These are phyloP conservation scores for Macrolepiota fuliginosa DNA, from an alignment of 768 basidiomycete genomes.

Conservation along the genomic window DNA sequence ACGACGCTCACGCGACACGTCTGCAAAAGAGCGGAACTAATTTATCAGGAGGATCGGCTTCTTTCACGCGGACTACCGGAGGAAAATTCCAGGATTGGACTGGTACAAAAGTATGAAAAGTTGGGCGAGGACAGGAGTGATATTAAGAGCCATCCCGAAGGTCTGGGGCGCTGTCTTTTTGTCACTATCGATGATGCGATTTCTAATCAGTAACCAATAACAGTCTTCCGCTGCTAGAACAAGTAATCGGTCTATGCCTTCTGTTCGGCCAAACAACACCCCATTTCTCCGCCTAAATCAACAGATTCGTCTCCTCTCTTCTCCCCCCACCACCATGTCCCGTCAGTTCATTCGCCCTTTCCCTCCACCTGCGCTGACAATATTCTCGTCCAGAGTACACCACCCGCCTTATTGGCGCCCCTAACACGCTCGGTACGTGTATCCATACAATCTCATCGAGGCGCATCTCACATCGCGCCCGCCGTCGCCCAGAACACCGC, in stretches of 20 bases:
- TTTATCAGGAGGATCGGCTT: background rate
- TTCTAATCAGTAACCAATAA: slow-evolving; percentile 14
- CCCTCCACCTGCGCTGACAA: slow-evolving; percentile 14
- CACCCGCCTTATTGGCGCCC: slow-evolving; percentile 77
- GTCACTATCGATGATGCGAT: slow-evolving; percentile 16
- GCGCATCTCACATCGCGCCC: slow-evolving; percentile 18
- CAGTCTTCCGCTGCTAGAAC: slow-evolving; percentile 8
- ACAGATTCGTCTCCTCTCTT: slow-evolving; percentile 53
- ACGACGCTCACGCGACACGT: slow-evolving; percentile 1
- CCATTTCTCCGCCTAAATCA: slow-evolving; percentile 51
- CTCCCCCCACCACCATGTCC: slow-evolving; percentile 43
- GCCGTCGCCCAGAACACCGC: slow-evolving; percentile 76
- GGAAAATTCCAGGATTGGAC: background rate
- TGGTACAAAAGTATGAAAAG: background rate
- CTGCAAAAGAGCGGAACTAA: background rate
- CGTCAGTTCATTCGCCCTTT: slow-evolving; percentile 38
- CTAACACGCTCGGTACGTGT: slow-evolving; percentile 87
- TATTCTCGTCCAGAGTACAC: slow-evolving; percentile 50
- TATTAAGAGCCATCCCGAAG: background rate
- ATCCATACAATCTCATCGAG: slow-evolving; percentile 17
- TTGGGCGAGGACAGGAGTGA: background rate
- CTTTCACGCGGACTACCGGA: background rate
- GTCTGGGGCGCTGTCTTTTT: background rate
- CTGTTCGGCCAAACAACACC: slow-evolving; percentile 35
- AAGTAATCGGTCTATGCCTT: slow-evolving; percentile 29